Percentiles rank a stretch among this genome's conserved stretches.
Evolutionary conservation across 1,139 yeast genomes (phyloP).

Genomic region (Suhomyces terraborum): DNA sequence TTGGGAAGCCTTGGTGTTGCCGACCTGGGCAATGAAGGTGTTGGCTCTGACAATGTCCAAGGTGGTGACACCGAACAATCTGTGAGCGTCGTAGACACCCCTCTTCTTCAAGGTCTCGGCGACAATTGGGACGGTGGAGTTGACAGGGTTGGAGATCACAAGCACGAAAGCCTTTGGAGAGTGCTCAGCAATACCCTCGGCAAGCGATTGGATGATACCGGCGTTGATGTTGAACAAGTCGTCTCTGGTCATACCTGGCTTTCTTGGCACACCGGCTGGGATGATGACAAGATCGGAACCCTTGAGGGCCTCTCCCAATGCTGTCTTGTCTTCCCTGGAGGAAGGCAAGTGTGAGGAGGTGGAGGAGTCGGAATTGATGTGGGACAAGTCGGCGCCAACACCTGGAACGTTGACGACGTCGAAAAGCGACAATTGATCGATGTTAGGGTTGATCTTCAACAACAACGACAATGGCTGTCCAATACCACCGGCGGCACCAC

Average conservation of each 20-base stretch:
- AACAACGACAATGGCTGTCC: conserved; percentile 96
- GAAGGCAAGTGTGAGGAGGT: conserved; percentile 81
- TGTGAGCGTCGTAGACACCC: conserved; percentile 89
- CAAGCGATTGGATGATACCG: conserved; percentile 88
- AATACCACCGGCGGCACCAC: conserved; percentile 98
- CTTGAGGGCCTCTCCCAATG: conserved; percentile 72
- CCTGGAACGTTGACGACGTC: conserved; percentile 96
- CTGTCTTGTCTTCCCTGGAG: conserved; percentile 66
- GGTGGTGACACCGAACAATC: conserved; percentile 95
- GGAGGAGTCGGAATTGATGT: conserved; percentile 85
- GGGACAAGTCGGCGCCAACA: conserved; percentile 95
- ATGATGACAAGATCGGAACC: conserved; percentile 87
- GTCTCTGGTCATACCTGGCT: conserved; percentile 99
- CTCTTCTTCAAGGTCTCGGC: conserved; percentile 87
- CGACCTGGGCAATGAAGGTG: conserved; percentile 79
- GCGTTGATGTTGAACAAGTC: conserved; percentile 98
- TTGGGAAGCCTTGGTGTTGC: conserved; percentile 61
- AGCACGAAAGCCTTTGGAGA: conserved; percentile 87
- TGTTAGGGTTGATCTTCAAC: conserved; percentile 83
- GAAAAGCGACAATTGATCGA: conserved; percentile 81
- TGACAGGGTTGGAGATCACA: conserved; percentile 95
- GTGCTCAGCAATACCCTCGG: conserved; percentile 82
- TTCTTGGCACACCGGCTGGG: conserved; percentile 99
- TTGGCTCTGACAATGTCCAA: conserved; percentile 93
- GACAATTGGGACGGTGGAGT: conserved; percentile 97